Evolutionary conservation across 1,284 basidiomycete genomes (phyloP), one percentile per base, ranked within the genome.

Genomic region (Cutaneotrichosporon curvatum): DNA sequence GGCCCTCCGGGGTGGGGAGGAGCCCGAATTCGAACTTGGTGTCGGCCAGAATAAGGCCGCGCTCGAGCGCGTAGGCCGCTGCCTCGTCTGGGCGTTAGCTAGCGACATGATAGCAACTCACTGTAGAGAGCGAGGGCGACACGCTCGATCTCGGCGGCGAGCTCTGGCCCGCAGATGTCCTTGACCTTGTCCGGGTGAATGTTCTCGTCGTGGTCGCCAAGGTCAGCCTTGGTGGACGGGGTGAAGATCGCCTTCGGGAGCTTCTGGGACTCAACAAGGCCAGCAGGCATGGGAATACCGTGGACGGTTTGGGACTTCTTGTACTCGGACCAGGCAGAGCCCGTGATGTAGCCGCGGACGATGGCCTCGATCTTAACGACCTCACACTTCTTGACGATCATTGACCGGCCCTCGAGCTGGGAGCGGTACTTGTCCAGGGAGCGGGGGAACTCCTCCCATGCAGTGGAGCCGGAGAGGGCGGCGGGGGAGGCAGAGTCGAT

Each of bases 311-410:
- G 83, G 1, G 76, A 78, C 68, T 82, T 84, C 71, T 87, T 83
- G 75, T 98, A 98, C 71, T 98, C 95, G 2, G 79, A 74, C 90
- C 91, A 98, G 7, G 87, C 95, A 20, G 91, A 96, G 37, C 91
- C 91, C 22, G 94, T 88, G 51, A 99, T 78, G 73, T 98, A 98
- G 4, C 94, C 94, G 51, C 95, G 76, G 14, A 98, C 94, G 61
- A 98, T 98, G 3, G 87, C 91, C 72, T 99, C 95, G n/a, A 98
- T 79, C 37, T 88, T 89, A 23, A 98, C 75, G 15, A 99, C 86
- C 63, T 85, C 79, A 8, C 91, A 92, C 62, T 85, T 90, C 65
- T 76, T 80, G 12, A 98, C 94, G 42, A 97, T 82, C 85, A 98
- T 96, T 5, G 84, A 77, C 20, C 94, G 77, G 1, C 85, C 92